Evolutionary conservation across 441 rosid genomes (phyloP).

Genomic region (Dalechampia spathulata): DNA sequence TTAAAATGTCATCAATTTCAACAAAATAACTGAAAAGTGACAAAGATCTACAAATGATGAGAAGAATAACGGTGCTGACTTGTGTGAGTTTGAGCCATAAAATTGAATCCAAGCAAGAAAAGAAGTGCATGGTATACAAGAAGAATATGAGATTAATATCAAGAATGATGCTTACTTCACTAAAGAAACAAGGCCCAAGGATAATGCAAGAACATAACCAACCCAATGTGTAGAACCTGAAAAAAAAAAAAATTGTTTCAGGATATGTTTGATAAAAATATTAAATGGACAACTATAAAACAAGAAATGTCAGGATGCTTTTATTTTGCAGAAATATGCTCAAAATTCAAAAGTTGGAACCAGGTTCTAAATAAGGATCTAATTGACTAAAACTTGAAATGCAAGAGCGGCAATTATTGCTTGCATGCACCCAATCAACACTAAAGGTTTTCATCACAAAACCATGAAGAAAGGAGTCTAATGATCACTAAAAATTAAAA

Average conservation of each 20-base stretch:
- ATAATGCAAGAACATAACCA: constrained; percentile 67
- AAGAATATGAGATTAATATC: neutral
- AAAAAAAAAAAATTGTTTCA: constrained; percentile 1
- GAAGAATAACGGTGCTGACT: neutral
- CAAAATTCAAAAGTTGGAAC: neutral
- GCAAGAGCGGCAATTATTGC: neutral
- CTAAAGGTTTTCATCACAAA: neutral
- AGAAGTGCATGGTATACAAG: neutral
- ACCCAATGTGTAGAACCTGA: constrained; percentile 60
- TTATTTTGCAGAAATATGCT: neutral
- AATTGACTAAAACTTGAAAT: constrained; percentile 2
- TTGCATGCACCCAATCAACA: neutral
- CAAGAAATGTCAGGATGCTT: neutral
- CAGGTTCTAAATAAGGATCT: neutral
- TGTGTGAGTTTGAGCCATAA: neutral
- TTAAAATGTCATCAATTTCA: neutral
- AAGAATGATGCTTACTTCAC: constrained; percentile 47
- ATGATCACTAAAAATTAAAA: neutral
- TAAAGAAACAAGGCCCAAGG: constrained; percentile 66
- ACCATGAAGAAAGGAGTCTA: neutral
- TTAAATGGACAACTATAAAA: neutral
- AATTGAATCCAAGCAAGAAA: neutral
- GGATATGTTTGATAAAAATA: neutral
- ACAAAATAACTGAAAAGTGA: neutral
- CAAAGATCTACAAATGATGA: neutral